These are phyloP conservation scores for Corrigiola litoralis DNA, from an alignment of 179 eudicot genomes.

Conservation along the genomic window DNA sequence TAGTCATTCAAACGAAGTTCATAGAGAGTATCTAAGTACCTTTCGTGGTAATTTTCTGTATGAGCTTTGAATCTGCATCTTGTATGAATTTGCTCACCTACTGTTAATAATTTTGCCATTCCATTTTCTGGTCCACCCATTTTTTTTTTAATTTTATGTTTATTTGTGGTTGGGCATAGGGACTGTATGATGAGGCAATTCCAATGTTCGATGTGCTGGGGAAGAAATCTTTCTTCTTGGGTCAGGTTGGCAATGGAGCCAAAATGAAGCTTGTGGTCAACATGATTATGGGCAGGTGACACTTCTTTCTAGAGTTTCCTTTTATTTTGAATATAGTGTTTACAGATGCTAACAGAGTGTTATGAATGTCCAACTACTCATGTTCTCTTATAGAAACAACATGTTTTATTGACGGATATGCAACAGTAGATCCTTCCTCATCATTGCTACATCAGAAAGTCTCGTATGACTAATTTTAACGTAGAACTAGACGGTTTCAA, in stretches of 20 bases:
- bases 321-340: neutral
- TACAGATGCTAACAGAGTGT: too few relatives aligned
- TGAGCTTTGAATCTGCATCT: neutral
- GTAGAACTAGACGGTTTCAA: too few relatives aligned
- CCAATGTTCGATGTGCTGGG: slow-evolving; percentile 92
- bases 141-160: neutral
- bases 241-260: slow-evolving; percentile 90
- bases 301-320: neutral
- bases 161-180: slow-evolving; percentile 34
- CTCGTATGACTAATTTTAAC: too few relatives aligned
- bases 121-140: neutral
- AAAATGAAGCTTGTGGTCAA: slow-evolving; percentile 98
- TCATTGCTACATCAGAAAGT: too few relatives aligned
- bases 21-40: too few relatives aligned
- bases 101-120: neutral
- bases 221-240: slow-evolving; percentile 87
- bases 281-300: slow-evolving; percentile 97
- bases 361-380: too few relatives aligned
- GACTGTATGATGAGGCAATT: slow-evolving; percentile 69
- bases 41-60: neutral
- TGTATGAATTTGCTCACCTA: neutral
- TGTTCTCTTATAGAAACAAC: neutral
- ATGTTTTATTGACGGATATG: too few relatives aligned
- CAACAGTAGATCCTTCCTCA: too few relatives aligned
- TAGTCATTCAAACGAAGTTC: neutral